A percentile compares a stretch with the other conserved stretches of the same genome.
phyloP scores from a whole-genome alignment of 1,139 yeast species.

The Blastobotrys illinoisensis region DNA sequence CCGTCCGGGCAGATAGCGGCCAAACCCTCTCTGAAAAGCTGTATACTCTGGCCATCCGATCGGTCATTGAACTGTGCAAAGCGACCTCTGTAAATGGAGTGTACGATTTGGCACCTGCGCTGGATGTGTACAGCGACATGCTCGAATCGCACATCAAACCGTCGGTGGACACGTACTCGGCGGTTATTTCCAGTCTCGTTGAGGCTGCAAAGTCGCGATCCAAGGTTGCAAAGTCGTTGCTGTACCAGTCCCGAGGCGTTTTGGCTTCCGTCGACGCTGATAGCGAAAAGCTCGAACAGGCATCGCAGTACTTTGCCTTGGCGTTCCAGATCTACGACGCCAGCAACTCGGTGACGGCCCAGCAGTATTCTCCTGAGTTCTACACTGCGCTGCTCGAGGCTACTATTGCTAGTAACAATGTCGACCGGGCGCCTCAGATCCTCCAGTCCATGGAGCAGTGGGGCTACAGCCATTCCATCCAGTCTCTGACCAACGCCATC shows the following conservation, averaged over 20 bases:
- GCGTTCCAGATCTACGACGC: slow-evolving; percentile 29
- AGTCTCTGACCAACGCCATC: slow-evolving; percentile 1
- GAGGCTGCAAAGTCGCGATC: slow-evolving; percentile 20
- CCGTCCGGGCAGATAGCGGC: background rate
- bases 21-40: background rate
- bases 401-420: slow-evolving; percentile 11
- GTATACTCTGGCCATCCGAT: slow-evolving; percentile 10
- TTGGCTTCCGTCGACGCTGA: slow-evolving; percentile 12
- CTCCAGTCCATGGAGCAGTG: background rate
- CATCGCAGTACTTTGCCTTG: slow-evolving; percentile 21
- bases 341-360: slow-evolving; percentile 23
- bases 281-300: slow-evolving; percentile 16
- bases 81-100: background rate
- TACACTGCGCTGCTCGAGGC: slow-evolving; percentile 19
- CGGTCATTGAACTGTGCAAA: slow-evolving; percentile 11
- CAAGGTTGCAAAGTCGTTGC: background rate
- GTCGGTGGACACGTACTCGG: slow-evolving; percentile 27
- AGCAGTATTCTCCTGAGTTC: slow-evolving; percentile 16
- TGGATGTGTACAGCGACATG: slow-evolving; percentile 32
- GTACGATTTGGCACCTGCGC: slow-evolving; percentile 18
- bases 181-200: slow-evolving; percentile 26
- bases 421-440: background rate
- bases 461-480: background rate
- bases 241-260: slow-evolving; percentile 7
- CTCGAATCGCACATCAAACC: slow-evolving; percentile 25